phyloP scores from a whole-genome alignment of 2,329 filamentous ascomycete genomes.

The Beauveria sp. region DNA sequence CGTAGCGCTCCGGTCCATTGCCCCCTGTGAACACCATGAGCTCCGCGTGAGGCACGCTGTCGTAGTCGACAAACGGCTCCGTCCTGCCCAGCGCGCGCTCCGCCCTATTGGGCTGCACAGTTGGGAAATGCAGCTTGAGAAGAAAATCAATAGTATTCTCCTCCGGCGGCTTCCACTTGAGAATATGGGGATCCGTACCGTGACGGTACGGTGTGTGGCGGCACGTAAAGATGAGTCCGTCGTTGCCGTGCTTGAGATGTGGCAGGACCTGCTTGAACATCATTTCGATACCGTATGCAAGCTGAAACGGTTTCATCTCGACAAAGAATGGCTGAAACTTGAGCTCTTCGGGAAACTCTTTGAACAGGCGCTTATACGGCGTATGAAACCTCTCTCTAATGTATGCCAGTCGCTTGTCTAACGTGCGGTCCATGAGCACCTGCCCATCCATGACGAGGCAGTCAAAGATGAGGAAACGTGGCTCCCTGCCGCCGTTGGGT shows the following conservation, averaged over 20 bases:
- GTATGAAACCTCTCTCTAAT: constrained; percentile 70
- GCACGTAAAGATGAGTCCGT: constrained; percentile 97
- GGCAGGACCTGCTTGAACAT: constrained; percentile 88
- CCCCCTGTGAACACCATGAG: constrained; percentile 64
- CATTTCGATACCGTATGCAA: constrained; percentile 80
- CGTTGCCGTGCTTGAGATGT: constrained; percentile 81
- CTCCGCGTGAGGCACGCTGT: constrained; percentile 65
- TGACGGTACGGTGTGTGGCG: constrained; percentile 76
- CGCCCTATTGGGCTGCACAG: constrained; percentile 57
- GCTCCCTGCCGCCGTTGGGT: constrained; percentile 56
- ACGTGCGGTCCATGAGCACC: constrained; percentile 66
- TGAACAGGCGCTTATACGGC: constrained; percentile 58
- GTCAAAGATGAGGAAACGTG: constrained; percentile 89
- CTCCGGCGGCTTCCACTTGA: constrained; percentile 95
- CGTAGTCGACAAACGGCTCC: constrained; percentile 66
- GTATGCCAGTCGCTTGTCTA: constrained; percentile 85
- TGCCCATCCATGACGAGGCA: constrained; percentile 75
- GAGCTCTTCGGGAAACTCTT: constrained; percentile 60
- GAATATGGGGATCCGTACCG: constrained; percentile 85
- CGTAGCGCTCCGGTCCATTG: constrained; percentile 45
- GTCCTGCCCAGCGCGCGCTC: constrained; percentile 60
- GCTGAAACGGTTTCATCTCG: constrained; percentile 82
- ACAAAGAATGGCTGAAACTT: constrained; percentile 69
- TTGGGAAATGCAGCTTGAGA: constrained; percentile 67
- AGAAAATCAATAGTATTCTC: constrained; percentile 96